Evolutionary conservation across 2,329 filamentous ascomycete genomes (phyloP), one percentile per base, ranked within the genome.

Genomic region (Elsinoe necatrix): DNA sequence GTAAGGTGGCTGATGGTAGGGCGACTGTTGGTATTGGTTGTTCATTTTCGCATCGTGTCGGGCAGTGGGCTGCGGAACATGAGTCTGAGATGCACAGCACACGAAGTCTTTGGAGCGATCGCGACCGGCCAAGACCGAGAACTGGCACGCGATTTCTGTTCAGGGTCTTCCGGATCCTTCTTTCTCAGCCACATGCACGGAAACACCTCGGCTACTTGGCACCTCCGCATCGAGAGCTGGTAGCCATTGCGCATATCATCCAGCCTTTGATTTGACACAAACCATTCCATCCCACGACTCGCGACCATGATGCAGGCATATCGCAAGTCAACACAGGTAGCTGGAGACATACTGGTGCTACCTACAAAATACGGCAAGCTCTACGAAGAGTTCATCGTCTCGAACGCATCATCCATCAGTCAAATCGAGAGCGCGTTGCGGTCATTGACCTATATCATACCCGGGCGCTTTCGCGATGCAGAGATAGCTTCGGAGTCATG

Each of bases 381-480:
- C 73, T 95, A 95, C 72, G 83, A 84, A 66, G 85, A 93, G 62
- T 96, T 97, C 73, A 92, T 98, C 75, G 87, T 88, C 61, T 93
- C 92, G 74, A 98, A 98, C 71, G 85, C 90, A 60, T 86, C 89
- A 67, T 89, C 95, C 59, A 90, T 98, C 55, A 89, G 89, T 51
- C 91, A 95, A 75, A 92, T 98, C 61, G 93, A 98, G 75, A 95
- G 89, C 61, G 89, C 90, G 12, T 75, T 98, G 67, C 84, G 93
- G 37, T 95, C 90, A 25, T 75, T 98, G 62, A 96, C 92, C 48
- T 98, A 98, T 70, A 90, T 98, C 62, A 93, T 97, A 51, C 93
- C 92, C 86, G 84, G 88, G 57, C 87, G 88, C 55, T 92, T 92
- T 66, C 83, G 88, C 64, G 92, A 97, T 72, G 91, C 92, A 61